Evolutionary conservation across 2,329 filamentous ascomycete genomes (phyloP), one percentile per base, ranked within the genome.

Genomic region (Myriosclerotinia scirpicola): DNA sequence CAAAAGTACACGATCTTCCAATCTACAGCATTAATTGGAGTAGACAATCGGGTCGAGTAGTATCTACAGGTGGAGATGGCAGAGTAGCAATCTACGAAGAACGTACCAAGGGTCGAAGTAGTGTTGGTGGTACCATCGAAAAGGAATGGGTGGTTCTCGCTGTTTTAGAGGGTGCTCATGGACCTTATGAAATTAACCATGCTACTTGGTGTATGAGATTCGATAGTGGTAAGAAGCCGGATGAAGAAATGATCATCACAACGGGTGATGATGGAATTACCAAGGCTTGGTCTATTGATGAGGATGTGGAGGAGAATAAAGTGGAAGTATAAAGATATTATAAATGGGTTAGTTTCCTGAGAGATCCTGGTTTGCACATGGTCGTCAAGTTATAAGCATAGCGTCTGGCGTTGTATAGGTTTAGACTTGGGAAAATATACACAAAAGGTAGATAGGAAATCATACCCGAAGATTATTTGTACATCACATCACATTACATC

Each of bases 151-250:
- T 83, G 8, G 78, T 94, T 4, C 75, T 96, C 20, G 86, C 87
- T 0, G 84, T 85, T n/a, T 76, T 90, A 1, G 83, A 89, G 58
- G 89, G 88, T 44, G 91, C 89, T 2, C 95, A 99, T 77, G 93
- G 92, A 0, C 91, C 96, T 2, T 97, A 94, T 75, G 95, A 99
- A 79, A 84, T 98, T 70, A 99, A 99, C 75, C 93, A 97, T 78
- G 85, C 95, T 59, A 87, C 86, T 2, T 99, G 95, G 95, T 93
- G 92, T 71, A 86, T 84, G 72, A 84, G 93, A 67, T 90, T 87
- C 67, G 93, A 97, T 76, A 82, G 83, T 60, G 88, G 81, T 1
- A 82, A 79, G 69, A 82, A 78, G 64, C 82, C 67, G n/a, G 83
- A 85, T 1, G 92, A 97, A 73, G 94, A 98, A 79, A 90, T 97